A percentile compares a stretch with the other conserved stretches of the same genome.
phyloP scores from a whole-genome alignment of 1,139 yeast genomes.

The Kurtzmaniella quercitrusa region DNA sequence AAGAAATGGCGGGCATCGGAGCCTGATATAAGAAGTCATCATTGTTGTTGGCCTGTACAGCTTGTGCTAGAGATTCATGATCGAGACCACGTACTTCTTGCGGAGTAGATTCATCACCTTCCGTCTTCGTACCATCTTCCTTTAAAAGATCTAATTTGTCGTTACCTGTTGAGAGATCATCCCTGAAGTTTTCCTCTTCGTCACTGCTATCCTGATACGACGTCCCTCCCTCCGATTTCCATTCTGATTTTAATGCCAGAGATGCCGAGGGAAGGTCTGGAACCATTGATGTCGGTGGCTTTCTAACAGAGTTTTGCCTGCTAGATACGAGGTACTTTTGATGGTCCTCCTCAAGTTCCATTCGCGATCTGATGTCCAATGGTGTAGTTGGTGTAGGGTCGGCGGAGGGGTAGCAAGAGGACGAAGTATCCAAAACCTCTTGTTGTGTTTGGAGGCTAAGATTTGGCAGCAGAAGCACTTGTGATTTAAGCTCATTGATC shows the following conservation, averaged over 20 bases:
- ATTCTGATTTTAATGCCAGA: not conserved
- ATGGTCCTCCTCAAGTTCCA: not conserved
- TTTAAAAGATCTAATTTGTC: not conserved
- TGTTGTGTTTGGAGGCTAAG: not conserved
- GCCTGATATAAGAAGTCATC: conserved; percentile 3
- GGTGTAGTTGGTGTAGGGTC: conserved; percentile 2
- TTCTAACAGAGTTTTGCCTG: not conserved
- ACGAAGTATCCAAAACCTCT: conserved; percentile 5
- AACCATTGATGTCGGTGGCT: not conserved
- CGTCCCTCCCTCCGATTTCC: not conserved
- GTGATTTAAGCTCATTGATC: conserved; percentile 22
- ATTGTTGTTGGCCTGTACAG: conserved; percentile 4
- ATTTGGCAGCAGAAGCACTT: not conserved
- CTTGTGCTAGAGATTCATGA: conserved; percentile 1
- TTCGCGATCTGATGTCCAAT: not conserved
- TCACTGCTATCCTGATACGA: not conserved
- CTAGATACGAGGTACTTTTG: not conserved
- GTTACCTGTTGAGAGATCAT: not conserved
- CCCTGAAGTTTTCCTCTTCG: not conserved
- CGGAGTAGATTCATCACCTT: conserved; percentile 7
- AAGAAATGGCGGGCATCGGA: conserved; percentile 2
- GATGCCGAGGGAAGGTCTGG: not conserved
- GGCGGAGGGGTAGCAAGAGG: not conserved
- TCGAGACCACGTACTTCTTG: conserved; percentile 15
- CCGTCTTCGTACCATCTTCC: not conserved